These are phyloP conservation scores for Suillus weaverae DNA, from an alignment of 768 basidiomycete genomes.

Conservation along the genomic window DNA sequence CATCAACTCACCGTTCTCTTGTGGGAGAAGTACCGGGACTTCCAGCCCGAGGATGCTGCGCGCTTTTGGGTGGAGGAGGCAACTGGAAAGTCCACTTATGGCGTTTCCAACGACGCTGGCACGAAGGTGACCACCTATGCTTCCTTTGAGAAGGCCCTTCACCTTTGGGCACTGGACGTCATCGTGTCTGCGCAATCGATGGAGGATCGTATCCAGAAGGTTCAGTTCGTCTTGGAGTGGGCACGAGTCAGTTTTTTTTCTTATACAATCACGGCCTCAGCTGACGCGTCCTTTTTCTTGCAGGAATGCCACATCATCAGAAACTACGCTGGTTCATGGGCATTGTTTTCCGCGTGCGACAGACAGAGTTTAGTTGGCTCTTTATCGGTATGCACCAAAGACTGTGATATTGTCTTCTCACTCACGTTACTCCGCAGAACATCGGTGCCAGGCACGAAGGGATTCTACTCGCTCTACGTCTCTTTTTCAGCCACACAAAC, in stretches of 20 bases:
- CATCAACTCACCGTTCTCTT: slow-evolving; percentile 43
- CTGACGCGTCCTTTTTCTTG: slow-evolving; percentile 8
- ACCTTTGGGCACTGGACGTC: slow-evolving; percentile 43
- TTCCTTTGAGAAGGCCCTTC: slow-evolving; percentile 37
- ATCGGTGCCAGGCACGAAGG: neutral
- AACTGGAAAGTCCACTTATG: slow-evolving; percentile 17
- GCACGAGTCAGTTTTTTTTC: slow-evolving; percentile 36
- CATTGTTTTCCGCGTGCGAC: slow-evolving; percentile 44
- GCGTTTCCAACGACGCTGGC: slow-evolving; percentile 22
- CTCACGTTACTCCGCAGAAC: neutral
- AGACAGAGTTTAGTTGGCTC: slow-evolving; percentile 36
- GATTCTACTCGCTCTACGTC: neutral
- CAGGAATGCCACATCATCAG: slow-evolving; percentile 47
- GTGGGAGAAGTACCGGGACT: slow-evolving; percentile 37
- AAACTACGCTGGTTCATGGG: slow-evolving; percentile 45
- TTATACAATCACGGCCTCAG: neutral
- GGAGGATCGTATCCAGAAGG: slow-evolving; percentile 24
- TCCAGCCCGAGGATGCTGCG: slow-evolving; percentile 46
- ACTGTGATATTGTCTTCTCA: too few relatives aligned
- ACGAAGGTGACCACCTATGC: slow-evolving; percentile 31
- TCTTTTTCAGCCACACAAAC: slow-evolving; percentile 13
- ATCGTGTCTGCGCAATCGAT: slow-evolving; percentile 26
- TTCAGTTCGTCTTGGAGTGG: slow-evolving; percentile 47
- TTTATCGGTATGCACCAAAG: neutral
- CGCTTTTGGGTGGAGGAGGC: slow-evolving; percentile 38